Base-by-base conservation (phyloP, 345 rosid genomes). In the Turnera subulata region DNA sequence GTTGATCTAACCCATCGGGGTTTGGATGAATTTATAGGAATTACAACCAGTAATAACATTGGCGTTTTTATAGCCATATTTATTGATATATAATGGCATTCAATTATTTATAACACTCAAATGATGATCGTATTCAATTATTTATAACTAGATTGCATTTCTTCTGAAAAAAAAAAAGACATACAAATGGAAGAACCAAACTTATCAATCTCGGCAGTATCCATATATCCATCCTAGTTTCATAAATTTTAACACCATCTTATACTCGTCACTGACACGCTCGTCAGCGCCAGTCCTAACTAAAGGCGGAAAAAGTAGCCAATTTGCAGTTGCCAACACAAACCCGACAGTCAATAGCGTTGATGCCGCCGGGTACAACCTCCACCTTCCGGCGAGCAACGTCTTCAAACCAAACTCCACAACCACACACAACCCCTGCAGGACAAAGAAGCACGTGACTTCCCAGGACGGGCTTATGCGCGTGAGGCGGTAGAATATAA, bases 221-320 rank as follows among this genome's bases (percentile, higher is more conserved):
- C n/a, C n/a, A n/a, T n/a, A n/a, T n/a, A n/a, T n/a, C n/a, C n/a
- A n/a, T n/a, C n/a, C n/a, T n/a, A n/a, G n/a, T n/a, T n/a, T 62
- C 48, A 62, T 16, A 55, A 58, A 51, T 11, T 59, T 59, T 38
- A 56, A 13, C 17, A 37, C 21, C 43, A 59, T 10, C 24, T 50
- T 55, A 25, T 19, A 43, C 66, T 77, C 82, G 2, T 58, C 33
- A 6, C 63, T 32, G 12, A 46, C 46, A 37, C 20, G 46, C 13
- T 55, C 64, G 14, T 42, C 35, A 22, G 62, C 33, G 4, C 69
- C 74, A 1, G 35, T 42, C 53, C 74, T 57, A 32, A 48, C 14
- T 14, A 73, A 22, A 5, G 59, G 79, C 11, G 84, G 67, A 1
- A 73, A 80, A 50, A 80, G 77, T 59, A 80, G 38, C 84, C 78